Percentiles rank a stretch among this genome's conserved stretches.
These are phyloP conservation scores for Suhomyces maxii DNA, from an alignment of 1,139 yeast genomes.

Conservation along the genomic window DNA sequence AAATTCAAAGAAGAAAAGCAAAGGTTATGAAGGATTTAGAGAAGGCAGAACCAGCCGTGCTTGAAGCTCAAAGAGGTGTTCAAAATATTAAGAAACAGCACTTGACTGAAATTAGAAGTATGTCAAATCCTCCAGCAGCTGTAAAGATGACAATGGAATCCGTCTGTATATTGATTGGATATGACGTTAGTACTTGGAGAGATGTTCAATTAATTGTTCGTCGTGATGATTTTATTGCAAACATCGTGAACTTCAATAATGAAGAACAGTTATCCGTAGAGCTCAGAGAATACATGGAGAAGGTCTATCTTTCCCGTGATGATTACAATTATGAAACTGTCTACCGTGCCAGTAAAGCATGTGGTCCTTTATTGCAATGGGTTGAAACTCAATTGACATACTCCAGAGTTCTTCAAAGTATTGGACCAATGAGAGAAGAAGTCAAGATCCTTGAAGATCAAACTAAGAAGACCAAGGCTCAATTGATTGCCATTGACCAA, in stretches of 20 bases:
- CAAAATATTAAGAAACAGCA: constrained; percentile 91
- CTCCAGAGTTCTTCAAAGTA: constrained; percentile 63
- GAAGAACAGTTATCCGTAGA: constrained; percentile 57
- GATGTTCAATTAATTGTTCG: constrained; percentile 82
- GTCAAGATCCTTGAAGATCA: constrained; percentile 59
- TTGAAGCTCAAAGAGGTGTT: constrained; percentile 84
- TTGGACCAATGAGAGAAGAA: constrained; percentile 76
- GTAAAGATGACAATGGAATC: constrained; percentile 86
- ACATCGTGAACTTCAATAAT: constrained; percentile 73
- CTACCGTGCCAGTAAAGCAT: constrained; percentile 89
- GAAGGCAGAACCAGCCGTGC: constrained; percentile 79
- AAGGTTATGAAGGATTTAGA: constrained; percentile 65
- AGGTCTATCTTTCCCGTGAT: constrained; percentile 58
- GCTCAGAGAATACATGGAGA: constrained; percentile 57
- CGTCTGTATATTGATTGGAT: constrained; percentile 80
- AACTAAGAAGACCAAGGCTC: constrained; percentile 61
- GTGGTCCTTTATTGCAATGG: constrained; percentile 93
- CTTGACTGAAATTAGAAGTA: constrained; percentile 82
- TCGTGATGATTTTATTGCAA: constrained; percentile 83
- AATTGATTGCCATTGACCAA: constrained; percentile 73
- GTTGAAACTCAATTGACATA: constrained; percentile 81
- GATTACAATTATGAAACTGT: constrained; percentile 74
- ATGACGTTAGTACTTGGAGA: constrained; percentile 69
- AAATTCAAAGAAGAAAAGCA: constrained; percentile 55
- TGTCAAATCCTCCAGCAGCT: constrained; percentile 89